Evolutionary conservation across 2,329 filamentous ascomycete genomes (phyloP), one percentile per base, ranked within the genome.

Genomic region (Colletotrichum melonis): DNA sequence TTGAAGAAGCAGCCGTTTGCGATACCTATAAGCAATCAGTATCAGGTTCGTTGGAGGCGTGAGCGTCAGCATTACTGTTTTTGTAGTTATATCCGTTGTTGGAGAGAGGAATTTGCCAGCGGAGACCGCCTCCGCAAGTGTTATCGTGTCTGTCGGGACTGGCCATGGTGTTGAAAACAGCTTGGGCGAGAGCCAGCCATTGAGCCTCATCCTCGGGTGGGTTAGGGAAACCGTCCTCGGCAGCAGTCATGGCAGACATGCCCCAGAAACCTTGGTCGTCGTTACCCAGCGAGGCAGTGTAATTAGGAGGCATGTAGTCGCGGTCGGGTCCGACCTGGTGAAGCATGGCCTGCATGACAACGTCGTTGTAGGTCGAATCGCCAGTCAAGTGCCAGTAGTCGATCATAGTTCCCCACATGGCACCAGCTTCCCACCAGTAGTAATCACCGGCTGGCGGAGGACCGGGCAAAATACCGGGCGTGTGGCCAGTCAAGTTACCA

Each of bases 71-170:
- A 87, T 64, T 63, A 78, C 85, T 88, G 79, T 92, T 92, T 81
- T 92, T 97, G 86, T 95, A 95, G 78, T 92, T 88, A 80, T 94
- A 97, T 24, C 94, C 94, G 52, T 86, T 87, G 79, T 95, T 95
- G 75, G 92, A 92, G 1, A 89, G 85, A 71, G 91, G 94, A 73
- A 96, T 93, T 84, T 97, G 94, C 93, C 93, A 95, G 77, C 93
- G 87, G 76, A 95, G 79, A 9, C 93, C 94, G 76, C 93, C 93
- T n/a, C 87, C 86, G 77, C 94, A 95, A 1, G 86, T 86, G 1
- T 86, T 80, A 5, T 87, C 88, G 78, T 95, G 92, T 85, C 94
- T 93, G 57, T 92, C 87, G 14, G 86, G 83, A 60, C 82, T 76
- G 1, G 88, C 90, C 72, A 88, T 86, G 1, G 90, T 90, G 76